Conservation (phyloP, 805 yeast species). For the Babjeviella inositovora region DNA sequence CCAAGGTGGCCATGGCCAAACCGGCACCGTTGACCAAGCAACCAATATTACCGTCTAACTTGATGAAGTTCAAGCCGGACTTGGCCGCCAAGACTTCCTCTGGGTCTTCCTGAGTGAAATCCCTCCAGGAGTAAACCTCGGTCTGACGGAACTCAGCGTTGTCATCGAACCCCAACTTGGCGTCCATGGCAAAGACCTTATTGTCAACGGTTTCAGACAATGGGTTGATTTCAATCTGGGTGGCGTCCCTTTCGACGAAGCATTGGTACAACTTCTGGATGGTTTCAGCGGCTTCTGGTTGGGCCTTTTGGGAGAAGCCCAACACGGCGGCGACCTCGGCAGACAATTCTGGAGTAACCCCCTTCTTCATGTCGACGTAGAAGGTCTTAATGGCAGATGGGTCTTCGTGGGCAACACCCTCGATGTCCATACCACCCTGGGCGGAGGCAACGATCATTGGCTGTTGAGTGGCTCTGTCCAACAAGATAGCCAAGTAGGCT, state of each 20-base stretch:
- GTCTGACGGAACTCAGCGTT: slow-evolving; percentile 90
- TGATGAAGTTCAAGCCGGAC: slow-evolving; percentile 88
- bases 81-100: slow-evolving; percentile 89
- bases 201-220: slow-evolving; percentile 84
- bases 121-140: slow-evolving; percentile 95
- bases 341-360: slow-evolving; percentile 71
- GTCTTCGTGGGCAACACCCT: slow-evolving; percentile 86
- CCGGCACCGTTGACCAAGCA: slow-evolving; percentile 99
- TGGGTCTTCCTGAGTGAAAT: slow-evolving; percentile 92
- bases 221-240: slow-evolving; percentile 98
- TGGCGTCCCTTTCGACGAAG: slow-evolving; percentile 84
- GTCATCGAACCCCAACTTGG: slow-evolving; percentile 96
- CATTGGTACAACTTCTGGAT: slow-evolving; percentile 79
- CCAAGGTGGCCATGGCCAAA: slow-evolving; percentile 99
- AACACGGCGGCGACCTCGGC: slow-evolving; percentile 59
- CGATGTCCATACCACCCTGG: slow-evolving; percentile 99
- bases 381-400: slow-evolving; percentile 88
- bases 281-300: slow-evolving; percentile 76
- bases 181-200: slow-evolving; percentile 95
- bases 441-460: slow-evolving; percentile 92
- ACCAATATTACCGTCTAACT: slow-evolving; percentile 96
- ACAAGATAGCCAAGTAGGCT: slow-evolving; percentile 85
- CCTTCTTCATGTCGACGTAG: slow-evolving; percentile 60
- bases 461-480: slow-evolving; percentile 84
- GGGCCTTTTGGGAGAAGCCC: slow-evolving; percentile 68